Evolutionary conservation across 768 basidiomycete species (phyloP).

Genomic region (Cystofilobasidium ferigula): DNA sequence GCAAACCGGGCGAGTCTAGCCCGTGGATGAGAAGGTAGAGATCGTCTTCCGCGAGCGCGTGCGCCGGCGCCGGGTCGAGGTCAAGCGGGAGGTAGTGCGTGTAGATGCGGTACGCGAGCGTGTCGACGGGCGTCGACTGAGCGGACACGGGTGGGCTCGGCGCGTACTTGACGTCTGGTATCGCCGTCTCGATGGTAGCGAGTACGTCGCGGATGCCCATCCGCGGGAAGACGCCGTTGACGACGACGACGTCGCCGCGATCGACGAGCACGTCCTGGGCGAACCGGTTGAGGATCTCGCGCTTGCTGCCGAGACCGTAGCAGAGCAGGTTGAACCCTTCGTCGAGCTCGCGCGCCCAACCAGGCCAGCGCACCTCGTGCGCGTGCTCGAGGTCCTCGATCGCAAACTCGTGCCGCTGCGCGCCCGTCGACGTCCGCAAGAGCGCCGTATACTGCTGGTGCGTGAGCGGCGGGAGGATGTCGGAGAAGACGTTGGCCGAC

Average conservation of each 20-base stretch:
- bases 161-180: constrained; percentile 4
- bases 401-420: constrained; percentile 27
- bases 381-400: constrained; percentile 31
- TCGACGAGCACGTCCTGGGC: constrained; percentile 50
- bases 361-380: constrained; percentile 37
- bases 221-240: constrained; percentile 65
- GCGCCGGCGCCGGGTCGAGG: constrained; percentile 19
- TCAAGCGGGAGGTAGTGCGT: constrained; percentile 47
- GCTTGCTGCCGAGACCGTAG: constrained; percentile 84
- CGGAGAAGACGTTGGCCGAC: constrained; percentile 67
- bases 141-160: constrained; percentile 31
- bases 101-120: constrained; percentile 55
- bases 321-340: constrained; percentile 73
- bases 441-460: constrained; percentile 46
- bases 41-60: constrained; percentile 39
- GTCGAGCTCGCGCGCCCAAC: constrained; percentile 59
- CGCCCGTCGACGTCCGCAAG: constrained; percentile 34
- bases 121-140: constrained; percentile 44
- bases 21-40: constrained; percentile 80
- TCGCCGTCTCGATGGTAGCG: constrained; percentile 32
- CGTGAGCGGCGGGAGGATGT: constrained; percentile 58
- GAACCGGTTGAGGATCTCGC: constrained; percentile 61
- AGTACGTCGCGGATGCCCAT: constrained; percentile 57
- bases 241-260: constrained; percentile 60
- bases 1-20: constrained; percentile 66